phyloP scores from a whole-genome alignment of 768 basidiomycete genomes.

The Hortiboletus flavorubellus region DNA sequence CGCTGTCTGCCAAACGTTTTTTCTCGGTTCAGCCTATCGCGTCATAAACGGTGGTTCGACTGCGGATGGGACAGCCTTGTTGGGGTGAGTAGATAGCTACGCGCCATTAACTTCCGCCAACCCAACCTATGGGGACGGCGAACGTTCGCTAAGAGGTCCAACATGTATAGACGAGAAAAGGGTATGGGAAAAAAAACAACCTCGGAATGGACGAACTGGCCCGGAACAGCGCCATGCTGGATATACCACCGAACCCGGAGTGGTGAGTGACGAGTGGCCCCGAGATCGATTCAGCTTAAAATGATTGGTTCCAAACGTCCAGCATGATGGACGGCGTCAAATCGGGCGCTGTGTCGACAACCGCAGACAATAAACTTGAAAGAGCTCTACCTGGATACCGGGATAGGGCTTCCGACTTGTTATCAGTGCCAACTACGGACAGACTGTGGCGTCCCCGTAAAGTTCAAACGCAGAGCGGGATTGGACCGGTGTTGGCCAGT shows the following conservation, averaged over 20 bases:
- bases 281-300: neutral
- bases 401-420: no score
- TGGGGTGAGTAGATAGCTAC: neutral
- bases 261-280: neutral
- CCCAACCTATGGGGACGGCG: neutral
- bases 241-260: neutral
- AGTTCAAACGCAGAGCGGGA: neutral
- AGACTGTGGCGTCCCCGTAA: neutral
- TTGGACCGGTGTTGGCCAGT: neutral
- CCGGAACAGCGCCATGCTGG: neutral
- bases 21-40: neutral
- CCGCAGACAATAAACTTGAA: neutral
- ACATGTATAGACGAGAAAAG: no score
- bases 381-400: neutral
- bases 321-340: neutral
- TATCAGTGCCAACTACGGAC: neutral
- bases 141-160: neutral
- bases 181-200: neutral
- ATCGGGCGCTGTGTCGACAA: neutral
- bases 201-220: neutral
- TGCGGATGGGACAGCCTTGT: conserved; percentile 2
- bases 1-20: neutral
- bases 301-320: neutral
- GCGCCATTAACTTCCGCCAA: neutral
- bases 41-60: conserved; percentile 1